A percentile compares a stretch with the other conserved stretches of the same genome.
phyloP scores from a whole-genome alignment of 306 rosid species.

The Castanea mollissima region DNA sequence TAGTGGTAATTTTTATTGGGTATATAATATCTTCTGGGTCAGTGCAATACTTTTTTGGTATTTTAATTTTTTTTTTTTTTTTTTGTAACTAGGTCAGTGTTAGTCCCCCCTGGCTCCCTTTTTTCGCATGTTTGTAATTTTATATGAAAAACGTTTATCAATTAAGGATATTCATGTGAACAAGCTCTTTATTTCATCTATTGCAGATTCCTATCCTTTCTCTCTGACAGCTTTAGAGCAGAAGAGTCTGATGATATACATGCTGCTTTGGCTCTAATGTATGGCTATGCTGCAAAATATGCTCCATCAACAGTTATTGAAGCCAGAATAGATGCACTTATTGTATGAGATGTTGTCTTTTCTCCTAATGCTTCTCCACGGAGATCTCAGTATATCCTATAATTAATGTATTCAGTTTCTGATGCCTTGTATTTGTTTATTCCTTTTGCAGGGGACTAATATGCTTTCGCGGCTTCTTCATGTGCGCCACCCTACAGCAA shows the following conservation, averaged over 20 bases:
- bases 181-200: slow-evolving; percentile 16
- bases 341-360: slow-evolving; percentile 68
- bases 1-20: not conserved
- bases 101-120: not conserved
- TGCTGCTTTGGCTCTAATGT: slow-evolving; percentile 98
- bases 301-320: slow-evolving; percentile 98
- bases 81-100: not conserved
- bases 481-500: slow-evolving; percentile 84
- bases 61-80: not conserved
- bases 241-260: slow-evolving; percentile 94
- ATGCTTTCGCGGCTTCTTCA: slow-evolving; percentile 94
- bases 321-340: slow-evolving; percentile 95
- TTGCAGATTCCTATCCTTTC: slow-evolving; percentile 83
- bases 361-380: slow-evolving; percentile 15
- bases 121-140: not conserved
- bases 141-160: not conserved
- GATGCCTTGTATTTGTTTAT: not conserved
- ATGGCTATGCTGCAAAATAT: slow-evolving; percentile 98
- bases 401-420: not conserved
- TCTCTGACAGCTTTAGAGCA: slow-evolving; percentile 74
- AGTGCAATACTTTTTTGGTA: not conserved
- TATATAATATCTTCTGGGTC: not conserved
- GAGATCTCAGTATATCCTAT: not conserved
- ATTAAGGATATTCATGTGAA: not conserved
- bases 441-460: slow-evolving; percentile 75